These are phyloP conservation scores for Aspergillus viridinutans DNA, from an alignment of 2,329 filamentous ascomycete species.

Conservation along the genomic window DNA sequence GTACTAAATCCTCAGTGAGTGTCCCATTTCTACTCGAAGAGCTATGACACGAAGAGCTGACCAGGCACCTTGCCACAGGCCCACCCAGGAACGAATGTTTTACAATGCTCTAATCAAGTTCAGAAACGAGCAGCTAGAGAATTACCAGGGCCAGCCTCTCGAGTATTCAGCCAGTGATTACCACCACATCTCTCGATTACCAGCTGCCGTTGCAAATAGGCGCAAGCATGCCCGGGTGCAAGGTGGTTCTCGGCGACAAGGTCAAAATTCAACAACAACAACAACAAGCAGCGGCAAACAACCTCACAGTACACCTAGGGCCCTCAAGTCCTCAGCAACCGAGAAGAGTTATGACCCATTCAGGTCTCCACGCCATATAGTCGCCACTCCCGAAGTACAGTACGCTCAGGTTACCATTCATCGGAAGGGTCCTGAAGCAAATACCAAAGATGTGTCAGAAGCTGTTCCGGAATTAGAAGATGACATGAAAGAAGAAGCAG, in stretches of 20 bases:
- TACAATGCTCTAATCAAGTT: slow-evolving; percentile 82
- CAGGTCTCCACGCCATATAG: slow-evolving; percentile 60
- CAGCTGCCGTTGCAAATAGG: slow-evolving; percentile 29
- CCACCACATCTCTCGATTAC: slow-evolving; percentile 62
- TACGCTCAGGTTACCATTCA: slow-evolving; percentile 68
- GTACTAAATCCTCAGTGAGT: slow-evolving; percentile 63
- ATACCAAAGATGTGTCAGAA: slow-evolving; percentile 8
- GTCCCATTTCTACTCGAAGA: no score
- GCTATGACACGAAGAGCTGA: not conserved
- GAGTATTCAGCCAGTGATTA: slow-evolving; percentile 88
- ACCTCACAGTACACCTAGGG: slow-evolving; percentile 45
- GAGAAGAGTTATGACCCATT: slow-evolving; percentile 79
- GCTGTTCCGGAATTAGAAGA: slow-evolving; percentile 12
- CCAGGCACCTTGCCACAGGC: slow-evolving; percentile 41
- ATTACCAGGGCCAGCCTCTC: slow-evolving; percentile 71
- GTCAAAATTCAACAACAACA: slow-evolving; percentile 54
- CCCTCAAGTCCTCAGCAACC: slow-evolving; percentile 40
- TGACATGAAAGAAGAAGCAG: slow-evolving; percentile 14
- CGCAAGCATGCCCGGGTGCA: slow-evolving; percentile 16
- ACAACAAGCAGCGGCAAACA: slow-evolving; percentile 49
- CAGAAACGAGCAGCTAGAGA: slow-evolving; percentile 77
- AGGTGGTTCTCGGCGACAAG: slow-evolving; percentile 41
- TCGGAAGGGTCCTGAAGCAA: slow-evolving; percentile 36
- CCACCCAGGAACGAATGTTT: slow-evolving; percentile 89
- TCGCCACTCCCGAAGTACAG: slow-evolving; percentile 49